phyloP scores from a whole-genome alignment of 164 flowering plant genomes.

The Piper longum region DNA sequence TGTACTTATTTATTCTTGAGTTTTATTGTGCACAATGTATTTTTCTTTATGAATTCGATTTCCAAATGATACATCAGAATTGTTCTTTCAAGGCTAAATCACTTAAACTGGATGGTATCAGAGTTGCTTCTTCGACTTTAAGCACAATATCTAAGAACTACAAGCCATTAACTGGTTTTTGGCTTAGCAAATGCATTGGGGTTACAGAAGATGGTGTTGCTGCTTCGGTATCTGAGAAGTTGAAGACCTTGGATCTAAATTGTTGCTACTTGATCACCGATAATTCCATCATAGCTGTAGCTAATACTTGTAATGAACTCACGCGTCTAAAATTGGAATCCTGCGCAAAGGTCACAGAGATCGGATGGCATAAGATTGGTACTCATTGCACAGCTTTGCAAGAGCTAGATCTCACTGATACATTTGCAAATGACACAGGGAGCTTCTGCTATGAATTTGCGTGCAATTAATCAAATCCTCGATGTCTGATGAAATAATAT shows the following conservation, averaged over 20 bases:
- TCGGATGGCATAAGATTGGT: slow-evolving; percentile 35
- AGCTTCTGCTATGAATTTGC: not conserved
- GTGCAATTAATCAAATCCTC: not conserved
- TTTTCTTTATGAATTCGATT: slow-evolving; percentile 3
- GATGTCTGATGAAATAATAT: not conserved
- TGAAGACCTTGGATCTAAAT: slow-evolving; percentile 43
- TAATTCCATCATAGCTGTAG: slow-evolving; percentile 35
- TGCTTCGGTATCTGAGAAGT: slow-evolving; percentile 27
- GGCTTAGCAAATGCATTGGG: slow-evolving; percentile 52
- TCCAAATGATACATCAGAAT: slow-evolving; percentile 29
- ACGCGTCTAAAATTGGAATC: slow-evolving; percentile 51
- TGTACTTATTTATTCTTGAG: not conserved
- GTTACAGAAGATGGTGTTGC: slow-evolving; percentile 45
- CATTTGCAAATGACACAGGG: slow-evolving; percentile 46
- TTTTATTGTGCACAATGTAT: too few relatives aligned
- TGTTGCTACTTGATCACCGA: slow-evolving; percentile 50
- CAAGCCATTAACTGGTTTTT: slow-evolving; percentile 34
- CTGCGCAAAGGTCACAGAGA: slow-evolving; percentile 35
- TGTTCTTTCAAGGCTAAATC: slow-evolving; percentile 16
- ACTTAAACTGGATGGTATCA: slow-evolving; percentile 39
- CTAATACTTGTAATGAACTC: slow-evolving; percentile 36
- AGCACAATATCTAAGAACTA: slow-evolving; percentile 23
- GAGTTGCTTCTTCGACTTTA: slow-evolving; percentile 22
- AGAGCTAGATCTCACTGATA: slow-evolving; percentile 71
- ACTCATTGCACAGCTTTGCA: slow-evolving; percentile 25